These are phyloP conservation scores for Aspergillus fumigatiaffinis DNA, from an alignment of 2,329 filamentous ascomycete species.

Conservation along the genomic window DNA sequence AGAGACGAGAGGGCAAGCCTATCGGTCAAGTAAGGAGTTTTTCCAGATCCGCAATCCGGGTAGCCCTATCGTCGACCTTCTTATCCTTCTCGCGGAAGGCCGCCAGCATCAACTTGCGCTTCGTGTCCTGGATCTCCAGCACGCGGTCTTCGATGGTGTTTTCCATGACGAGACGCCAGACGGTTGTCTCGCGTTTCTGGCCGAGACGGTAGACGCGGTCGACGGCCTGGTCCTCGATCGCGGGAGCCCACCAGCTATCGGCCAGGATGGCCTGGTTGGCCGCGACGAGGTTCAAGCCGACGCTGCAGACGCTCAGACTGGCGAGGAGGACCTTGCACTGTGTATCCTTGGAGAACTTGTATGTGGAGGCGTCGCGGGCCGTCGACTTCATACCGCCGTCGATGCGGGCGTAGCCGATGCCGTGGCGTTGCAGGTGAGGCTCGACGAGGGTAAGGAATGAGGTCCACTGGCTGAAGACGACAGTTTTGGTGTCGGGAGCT, in stretches of 20 bases:
- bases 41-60: conserved; percentile 50
- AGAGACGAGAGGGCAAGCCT: neutral
- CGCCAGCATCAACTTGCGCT: conserved; percentile 70
- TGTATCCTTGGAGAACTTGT: conserved; percentile 62
- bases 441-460: conserved; percentile 73
- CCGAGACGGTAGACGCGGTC: conserved; percentile 84
- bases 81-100: conserved; percentile 72
- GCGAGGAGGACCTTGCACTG: conserved; percentile 73
- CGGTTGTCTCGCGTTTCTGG: conserved; percentile 71
- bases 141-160: conserved; percentile 77
- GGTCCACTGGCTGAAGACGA: conserved; percentile 80
- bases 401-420: conserved; percentile 65
- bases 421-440: conserved; percentile 58
- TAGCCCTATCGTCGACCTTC: conserved; percentile 51
- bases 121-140: conserved; percentile 71
- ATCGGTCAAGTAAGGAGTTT: conserved; percentile 27
- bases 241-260: conserved; percentile 89
- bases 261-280: conserved; percentile 81
- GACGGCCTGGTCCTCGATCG: conserved; percentile 87
- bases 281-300: conserved; percentile 80
- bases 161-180: conserved; percentile 80
- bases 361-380: conserved; percentile 68
- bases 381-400: conserved; percentile 74
- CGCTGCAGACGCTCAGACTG: conserved; percentile 74
- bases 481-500: conserved; percentile 64